Evolutionary conservation across 108 stramenopile species (phyloP), one percentile per base, ranked within the genome.

Genomic region (Nannochloropsis salina): DNA sequence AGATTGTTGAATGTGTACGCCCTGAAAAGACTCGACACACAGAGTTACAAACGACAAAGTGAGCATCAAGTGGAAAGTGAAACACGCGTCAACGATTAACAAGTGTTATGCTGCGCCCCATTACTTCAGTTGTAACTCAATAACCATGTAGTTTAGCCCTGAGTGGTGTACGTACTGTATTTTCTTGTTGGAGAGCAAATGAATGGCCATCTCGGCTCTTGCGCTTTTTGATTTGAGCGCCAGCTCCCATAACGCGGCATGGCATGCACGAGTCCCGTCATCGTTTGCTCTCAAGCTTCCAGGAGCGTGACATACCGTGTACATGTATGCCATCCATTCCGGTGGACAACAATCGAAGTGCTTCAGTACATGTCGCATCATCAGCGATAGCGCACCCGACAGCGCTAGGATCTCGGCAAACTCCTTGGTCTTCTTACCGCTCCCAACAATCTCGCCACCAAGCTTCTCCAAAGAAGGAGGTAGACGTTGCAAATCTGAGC

Each of bases 341-440:
- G 61, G 61, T n/a, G 61, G 61, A 74, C 61, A 74, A 4, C 61
- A n/a, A 4, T 74, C 61, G 4, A n/a, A n/a, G 61, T 15, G n/a
- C 4, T 15, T n/a, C 4, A 74, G 4, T n/a, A 74, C 61, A 6
- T 74, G 61, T 8, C 61, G 61, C 15, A 74, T 74, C 61, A 74
- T 74, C 15, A 74, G 61, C 61, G n/a, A 15, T 74, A 74, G 61
- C 61, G 61, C 61, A n/a, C 61, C 61, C n/a, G 61, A 74, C n/a
- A 74, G n/a, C 20, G 61, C 61, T 2, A 74, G 61, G n/a, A 15
- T 6, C 8, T 74, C 61, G 20, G 6, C n/a, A n/a, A 74, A n/a
- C 4, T 74, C 61, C n/a, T 74, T 74, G 4, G 15, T 74, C n/a
- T 8, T 15, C 61, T 74, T 74, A 6, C 8, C n/a, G 8, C 61